Conservation (phyloP, 345 rosid species). For the Eucalyptus leucophloia region DNA sequence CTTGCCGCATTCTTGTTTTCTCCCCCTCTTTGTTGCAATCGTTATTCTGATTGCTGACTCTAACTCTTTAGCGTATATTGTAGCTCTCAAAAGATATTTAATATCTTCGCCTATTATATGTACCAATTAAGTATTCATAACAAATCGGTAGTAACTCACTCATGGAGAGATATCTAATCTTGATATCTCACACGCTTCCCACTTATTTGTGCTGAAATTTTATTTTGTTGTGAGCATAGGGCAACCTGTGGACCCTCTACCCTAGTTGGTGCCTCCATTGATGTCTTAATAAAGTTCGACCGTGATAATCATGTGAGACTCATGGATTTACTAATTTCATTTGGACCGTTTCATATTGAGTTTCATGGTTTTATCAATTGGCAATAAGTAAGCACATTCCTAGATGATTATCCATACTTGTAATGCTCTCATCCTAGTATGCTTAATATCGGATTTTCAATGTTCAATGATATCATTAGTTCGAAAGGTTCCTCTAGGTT, state of each 20-base stretch:
- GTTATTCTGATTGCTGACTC: not conserved
- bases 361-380: not conserved
- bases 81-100: not conserved
- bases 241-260: not conserved
- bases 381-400: not conserved
- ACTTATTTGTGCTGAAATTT: not conserved
- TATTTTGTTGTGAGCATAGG: not conserved
- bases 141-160: not conserved
- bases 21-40: not conserved
- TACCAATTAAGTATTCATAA: not conserved
- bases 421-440: not conserved
- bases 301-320: not conserved
- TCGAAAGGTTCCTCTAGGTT: not conserved
- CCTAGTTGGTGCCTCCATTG: not conserved
- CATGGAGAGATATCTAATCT: not conserved
- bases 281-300: not conserved
- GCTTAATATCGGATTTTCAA: not conserved
- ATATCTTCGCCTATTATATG: not conserved
- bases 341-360: not conserved
- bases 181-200: not conserved
- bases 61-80: not conserved
- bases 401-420: not conserved
- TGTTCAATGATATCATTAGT: not conserved
- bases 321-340: not conserved
- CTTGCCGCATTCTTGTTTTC: not conserved